Conservation (phyloP, 768 basidiomycete genomes). For the Kwoniella dejecticola region DNA sequence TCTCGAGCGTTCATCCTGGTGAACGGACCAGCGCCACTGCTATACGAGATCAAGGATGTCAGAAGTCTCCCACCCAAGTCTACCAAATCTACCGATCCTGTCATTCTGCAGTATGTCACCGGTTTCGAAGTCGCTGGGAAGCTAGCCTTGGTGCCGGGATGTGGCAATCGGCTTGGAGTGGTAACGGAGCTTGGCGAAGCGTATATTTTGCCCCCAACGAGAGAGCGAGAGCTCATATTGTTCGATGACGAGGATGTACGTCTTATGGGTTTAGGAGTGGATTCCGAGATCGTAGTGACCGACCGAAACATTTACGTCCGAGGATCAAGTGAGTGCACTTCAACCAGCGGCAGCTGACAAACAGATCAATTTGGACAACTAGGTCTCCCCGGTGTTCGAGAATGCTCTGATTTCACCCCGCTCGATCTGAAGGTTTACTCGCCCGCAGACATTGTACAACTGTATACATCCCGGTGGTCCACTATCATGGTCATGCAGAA, state of each 20-base stretch:
- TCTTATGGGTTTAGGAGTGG: conserved; percentile 34
- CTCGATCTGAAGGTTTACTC: background rate
- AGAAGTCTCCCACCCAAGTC: background rate
- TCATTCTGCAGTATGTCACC: conserved; percentile 15
- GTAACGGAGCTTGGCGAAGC: conserved; percentile 31
- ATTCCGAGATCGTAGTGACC: conserved; percentile 38
- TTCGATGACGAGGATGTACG: conserved; percentile 28
- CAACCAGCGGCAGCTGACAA: background rate
- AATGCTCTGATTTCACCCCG: conserved; percentile 3
- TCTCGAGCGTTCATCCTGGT: conserved; percentile 31
- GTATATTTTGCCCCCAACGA: conserved; percentile 24
- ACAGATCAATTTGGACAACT: conserved; percentile 39
- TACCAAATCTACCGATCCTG: conserved; percentile 1
- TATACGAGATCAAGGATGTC: conserved; percentile 31
- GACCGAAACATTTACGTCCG: conserved; percentile 25
- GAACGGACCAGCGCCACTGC: conserved; percentile 12
- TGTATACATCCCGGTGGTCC: conserved; percentile 32
- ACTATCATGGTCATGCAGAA: conserved; percentile 26
- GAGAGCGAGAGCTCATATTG: conserved; percentile 23
- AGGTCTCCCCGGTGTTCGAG: conserved; percentile 6
- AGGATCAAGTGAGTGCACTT: conserved; percentile 38
- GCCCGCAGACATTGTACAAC: conserved; percentile 4
- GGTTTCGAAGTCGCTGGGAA: conserved; percentile 37
- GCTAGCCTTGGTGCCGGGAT: conserved; percentile 16
- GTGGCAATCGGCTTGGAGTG: conserved; percentile 26